Conservation (phyloP, 1,284 basidiomycete species). For the Ustilago trichophora region DNA sequence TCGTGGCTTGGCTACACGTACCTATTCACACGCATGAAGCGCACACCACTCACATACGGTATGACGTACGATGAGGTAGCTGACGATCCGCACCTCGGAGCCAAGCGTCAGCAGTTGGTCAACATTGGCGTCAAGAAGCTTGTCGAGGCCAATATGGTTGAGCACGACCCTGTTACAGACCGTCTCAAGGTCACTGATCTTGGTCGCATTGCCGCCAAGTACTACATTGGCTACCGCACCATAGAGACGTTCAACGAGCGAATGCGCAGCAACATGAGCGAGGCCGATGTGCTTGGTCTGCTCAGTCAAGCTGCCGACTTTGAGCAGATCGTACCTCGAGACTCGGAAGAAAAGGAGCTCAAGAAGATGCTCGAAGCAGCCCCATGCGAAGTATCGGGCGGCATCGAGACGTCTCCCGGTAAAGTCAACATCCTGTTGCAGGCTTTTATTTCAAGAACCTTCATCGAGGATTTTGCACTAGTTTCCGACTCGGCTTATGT, state of each 20-base stretch:
- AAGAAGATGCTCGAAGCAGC: conserved; percentile 75
- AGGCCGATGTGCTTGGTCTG: conserved; percentile 89
- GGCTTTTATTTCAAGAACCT: conserved; percentile 82
- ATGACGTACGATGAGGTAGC: conserved; percentile 77
- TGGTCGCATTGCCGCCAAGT: conserved; percentile 93
- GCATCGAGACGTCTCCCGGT: conserved; percentile 79
- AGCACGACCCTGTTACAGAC: conserved; percentile 75
- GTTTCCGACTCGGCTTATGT: conserved; percentile 93
- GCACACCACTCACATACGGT: conserved; percentile 89
- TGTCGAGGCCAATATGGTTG: conserved; percentile 83
- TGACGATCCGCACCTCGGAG: conserved; percentile 82
- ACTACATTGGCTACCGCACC: conserved; percentile 88
- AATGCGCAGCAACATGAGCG: conserved; percentile 86
- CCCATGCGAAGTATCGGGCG: conserved; percentile 71
- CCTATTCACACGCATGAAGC: conserved; percentile 92
- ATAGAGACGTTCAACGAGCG: conserved; percentile 88
- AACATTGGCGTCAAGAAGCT: conserved; percentile 77
- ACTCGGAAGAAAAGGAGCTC: conserved; percentile 87
- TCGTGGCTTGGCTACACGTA: conserved; percentile 98
- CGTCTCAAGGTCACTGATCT: conserved; percentile 82
- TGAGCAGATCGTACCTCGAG: conserved; percentile 91
- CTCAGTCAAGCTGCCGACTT: conserved; percentile 95
- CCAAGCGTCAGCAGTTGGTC: conserved; percentile 79
- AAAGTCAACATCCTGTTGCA: conserved; percentile 98
- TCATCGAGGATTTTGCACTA: conserved; percentile 92